Evolutionary conservation across 345 rosid genomes (phyloP), one percentile per base, ranked within the genome.

Genomic region (Camelina neglecta): DNA sequence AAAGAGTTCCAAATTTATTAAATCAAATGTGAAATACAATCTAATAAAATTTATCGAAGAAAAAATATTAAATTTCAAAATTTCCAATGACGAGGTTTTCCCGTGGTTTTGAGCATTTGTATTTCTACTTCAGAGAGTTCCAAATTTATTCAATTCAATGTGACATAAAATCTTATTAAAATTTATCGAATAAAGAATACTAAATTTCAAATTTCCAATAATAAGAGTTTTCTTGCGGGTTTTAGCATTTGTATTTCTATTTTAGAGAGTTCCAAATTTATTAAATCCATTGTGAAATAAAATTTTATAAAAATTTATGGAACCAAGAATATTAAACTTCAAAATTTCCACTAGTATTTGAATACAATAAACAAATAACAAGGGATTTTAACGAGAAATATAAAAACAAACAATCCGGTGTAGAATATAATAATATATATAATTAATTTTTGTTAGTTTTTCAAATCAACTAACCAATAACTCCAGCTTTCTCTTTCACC

Each of bases 401-500:
- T 49, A 7, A 16, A 7, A 16, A 6, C 10, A 7, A 7, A 16
- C 6, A 48, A 49, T 49, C 53, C 53, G 16, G 6, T 54, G 6
- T 51, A 51, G 2, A 5, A 54, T 15, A 12, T 4, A 29, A 29
- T 2, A 2, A 54, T 54, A 26, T 26, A 26, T 26, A 26, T 26
- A 26, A 26, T 24, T 24, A 2, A 2, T 2, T 54, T 26, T 12
- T 8, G 6, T 54, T 26, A 26, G 8, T 6, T 11, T 54, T 26
- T 29, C 16, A 53, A 7, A 55, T 6, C 16, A 55, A 57, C 39
- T 29, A 29, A 13, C 20, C 38, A 29, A 29, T 15, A 57, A 57
- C 11, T 31, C 20, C 11, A 4, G 8, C 39, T 1, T 20, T 18
- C n/a, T 31, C 65, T 2, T 83, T 77, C 63, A 80, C 78, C 88